phyloP scores from a whole-genome alignment of 1,284 basidiomycete species.

The Fomes fomentarius region DNA sequence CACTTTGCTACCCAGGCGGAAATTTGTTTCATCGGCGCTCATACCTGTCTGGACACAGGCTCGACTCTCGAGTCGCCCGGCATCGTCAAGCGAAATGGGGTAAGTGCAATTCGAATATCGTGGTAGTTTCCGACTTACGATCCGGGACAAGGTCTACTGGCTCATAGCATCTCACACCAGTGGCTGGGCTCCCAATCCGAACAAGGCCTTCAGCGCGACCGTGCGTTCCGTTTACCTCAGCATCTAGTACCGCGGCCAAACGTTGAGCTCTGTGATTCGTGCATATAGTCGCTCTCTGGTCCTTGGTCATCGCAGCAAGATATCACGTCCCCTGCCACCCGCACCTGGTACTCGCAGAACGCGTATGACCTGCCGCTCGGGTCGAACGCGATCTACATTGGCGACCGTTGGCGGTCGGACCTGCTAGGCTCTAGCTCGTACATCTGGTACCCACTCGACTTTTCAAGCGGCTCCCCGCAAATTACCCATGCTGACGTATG shows the following conservation, averaged over 20 bases:
- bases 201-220: constrained; percentile 58
- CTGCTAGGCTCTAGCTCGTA: constrained; percentile 61
- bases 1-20: neutral
- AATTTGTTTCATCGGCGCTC: too few relatives aligned
- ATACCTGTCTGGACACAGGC: too few relatives aligned
- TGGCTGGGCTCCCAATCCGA: constrained; percentile 65
- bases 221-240: constrained; percentile 34
- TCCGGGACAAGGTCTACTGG: constrained; percentile 49
- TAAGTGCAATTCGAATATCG: constrained; percentile 28
- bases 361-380: constrained; percentile 56
- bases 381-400: constrained; percentile 61
- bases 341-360: constrained; percentile 68
- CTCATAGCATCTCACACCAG: constrained; percentile 64
- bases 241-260: neutral
- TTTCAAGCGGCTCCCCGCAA: constrained; percentile 53
- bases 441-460: constrained; percentile 64
- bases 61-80: constrained; percentile 66
- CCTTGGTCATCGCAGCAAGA: constrained; percentile 61
- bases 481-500: constrained; percentile 62
- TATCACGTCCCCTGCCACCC: constrained; percentile 51
- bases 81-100: constrained; percentile 59
- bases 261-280: neutral
- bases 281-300: constrained; percentile 51
- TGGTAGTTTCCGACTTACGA: neutral
- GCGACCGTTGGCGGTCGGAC: constrained; percentile 63